Conservation (phyloP, 768 basidiomycete genomes). For the Boletus reticulatus region DNA sequence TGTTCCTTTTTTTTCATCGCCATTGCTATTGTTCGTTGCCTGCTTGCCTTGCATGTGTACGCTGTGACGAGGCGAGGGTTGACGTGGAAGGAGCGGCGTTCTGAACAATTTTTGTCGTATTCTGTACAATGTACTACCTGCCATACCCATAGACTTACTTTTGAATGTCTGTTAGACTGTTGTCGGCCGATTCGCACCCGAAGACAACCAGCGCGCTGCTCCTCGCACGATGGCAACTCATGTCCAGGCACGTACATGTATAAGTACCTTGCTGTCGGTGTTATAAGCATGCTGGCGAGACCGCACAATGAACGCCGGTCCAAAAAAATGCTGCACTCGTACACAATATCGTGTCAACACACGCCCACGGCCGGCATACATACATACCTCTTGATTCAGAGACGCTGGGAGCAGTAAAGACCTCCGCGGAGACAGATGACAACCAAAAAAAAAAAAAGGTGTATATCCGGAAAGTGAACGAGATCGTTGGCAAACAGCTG, state of each 20-base stretch:
- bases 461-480: slow-evolving; percentile 1
- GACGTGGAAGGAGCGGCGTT: slow-evolving; percentile 11
- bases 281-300: not conserved
- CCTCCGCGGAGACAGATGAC: slow-evolving; percentile 8
- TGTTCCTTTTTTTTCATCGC: slow-evolving; percentile 5
- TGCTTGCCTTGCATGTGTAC: slow-evolving; percentile 27
- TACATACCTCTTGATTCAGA: not conserved
- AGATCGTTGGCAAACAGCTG: slow-evolving; percentile 10
- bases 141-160: slow-evolving; percentile 28
- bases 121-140: slow-evolving; percentile 22
- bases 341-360: not conserved
- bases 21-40: slow-evolving; percentile 11
- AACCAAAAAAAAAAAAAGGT: not conserved
- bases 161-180: not conserved
- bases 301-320: not conserved
- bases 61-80: slow-evolving; percentile 14
- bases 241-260: not conserved
- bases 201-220: not conserved
- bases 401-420: slow-evolving; percentile 3
- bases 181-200: not conserved
- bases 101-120: slow-evolving; percentile 18
- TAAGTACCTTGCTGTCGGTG: not conserved
- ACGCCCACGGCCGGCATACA: slow-evolving; percentile 12
- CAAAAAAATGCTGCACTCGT: not conserved
- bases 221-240: not conserved